Evolutionary conservation across 495 filamentous ascomycete genomes (phyloP).

Genomic region (Clavariopsis aquatica): DNA sequence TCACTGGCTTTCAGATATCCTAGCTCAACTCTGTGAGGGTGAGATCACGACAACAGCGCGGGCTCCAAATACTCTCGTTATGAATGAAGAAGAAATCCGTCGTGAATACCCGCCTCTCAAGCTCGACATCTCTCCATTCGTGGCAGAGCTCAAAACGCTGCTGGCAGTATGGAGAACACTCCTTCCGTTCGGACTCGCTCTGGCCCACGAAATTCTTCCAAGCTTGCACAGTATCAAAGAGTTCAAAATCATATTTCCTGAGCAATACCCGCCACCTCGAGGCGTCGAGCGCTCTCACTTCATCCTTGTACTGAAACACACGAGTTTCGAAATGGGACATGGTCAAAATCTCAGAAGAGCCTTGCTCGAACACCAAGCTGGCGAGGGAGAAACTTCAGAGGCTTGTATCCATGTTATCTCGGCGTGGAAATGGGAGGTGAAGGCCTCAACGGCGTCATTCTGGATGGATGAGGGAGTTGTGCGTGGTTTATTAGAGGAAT

Average conservation of each 20-base stretch:
- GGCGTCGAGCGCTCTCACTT: background rate
- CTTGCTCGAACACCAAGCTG: background rate
- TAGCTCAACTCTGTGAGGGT: background rate
- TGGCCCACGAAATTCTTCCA: background rate
- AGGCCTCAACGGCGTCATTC: background rate
- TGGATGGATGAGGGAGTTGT: background rate
- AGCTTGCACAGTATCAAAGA: background rate
- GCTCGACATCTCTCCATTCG: background rate
- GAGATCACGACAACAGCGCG: background rate
- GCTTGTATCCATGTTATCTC: background rate
- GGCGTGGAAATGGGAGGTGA: background rate
- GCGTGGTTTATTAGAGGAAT: background rate
- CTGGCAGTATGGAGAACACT: background rate
- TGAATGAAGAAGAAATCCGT: background rate
- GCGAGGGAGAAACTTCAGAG: background rate
- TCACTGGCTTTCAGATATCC: conserved; percentile 1
- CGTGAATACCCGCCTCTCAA: background rate
- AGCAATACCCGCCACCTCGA: background rate
- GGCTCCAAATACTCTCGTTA: background rate
- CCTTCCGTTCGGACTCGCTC: background rate
- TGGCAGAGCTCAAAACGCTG: background rate
- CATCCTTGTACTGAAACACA: background rate
- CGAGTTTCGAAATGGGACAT: background rate
- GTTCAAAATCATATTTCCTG: background rate
- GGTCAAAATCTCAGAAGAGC: background rate